phyloP scores from a whole-genome alignment of 208 protist species.

The Trypanosoma congolense region DNA sequence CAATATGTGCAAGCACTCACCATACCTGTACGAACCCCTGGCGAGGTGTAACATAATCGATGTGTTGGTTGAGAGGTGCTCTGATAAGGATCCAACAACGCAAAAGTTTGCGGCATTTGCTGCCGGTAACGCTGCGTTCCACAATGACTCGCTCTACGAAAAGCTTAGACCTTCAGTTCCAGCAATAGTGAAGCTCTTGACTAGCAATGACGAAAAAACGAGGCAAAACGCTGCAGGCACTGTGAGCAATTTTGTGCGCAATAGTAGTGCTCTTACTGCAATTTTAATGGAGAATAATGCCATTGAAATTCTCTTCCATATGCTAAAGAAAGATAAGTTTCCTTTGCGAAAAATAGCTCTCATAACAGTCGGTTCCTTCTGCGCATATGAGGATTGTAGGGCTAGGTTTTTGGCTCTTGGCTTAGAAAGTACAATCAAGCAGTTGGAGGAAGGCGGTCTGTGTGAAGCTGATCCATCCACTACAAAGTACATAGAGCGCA shows the following conservation, averaged over 20 bases:
- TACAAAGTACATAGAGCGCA: slow-evolving; percentile 60
- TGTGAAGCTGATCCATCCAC: slow-evolving; percentile 50
- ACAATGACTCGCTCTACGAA: slow-evolving; percentile 86
- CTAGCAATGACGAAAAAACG: slow-evolving; percentile 90
- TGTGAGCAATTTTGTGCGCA: slow-evolving; percentile 93
- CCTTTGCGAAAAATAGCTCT: slow-evolving; percentile 76
- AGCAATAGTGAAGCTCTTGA: slow-evolving; percentile 67
- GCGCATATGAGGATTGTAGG: slow-evolving; percentile 76
- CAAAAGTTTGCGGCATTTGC: slow-evolving; percentile 95
- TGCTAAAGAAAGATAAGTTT: slow-evolving; percentile 63
- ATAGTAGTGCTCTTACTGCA: slow-evolving; percentile 70
- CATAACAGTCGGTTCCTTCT: slow-evolving; percentile 90
- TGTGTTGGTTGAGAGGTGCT: slow-evolving; percentile 78
- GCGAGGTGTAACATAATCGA: slow-evolving; percentile 59
- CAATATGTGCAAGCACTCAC: slow-evolving; percentile 93
- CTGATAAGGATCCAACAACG: slow-evolving; percentile 75
- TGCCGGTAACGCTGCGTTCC: slow-evolving; percentile 93
- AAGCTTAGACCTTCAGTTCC: slow-evolving; percentile 69
- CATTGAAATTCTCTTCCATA: slow-evolving; percentile 68
- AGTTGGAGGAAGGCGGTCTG: slow-evolving; percentile 42
- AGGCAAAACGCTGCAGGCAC: slow-evolving; percentile 91
- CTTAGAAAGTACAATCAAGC: slow-evolving; percentile 43
- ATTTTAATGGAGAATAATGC: slow-evolving; percentile 62
- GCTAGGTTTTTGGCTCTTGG: slow-evolving; percentile 49
- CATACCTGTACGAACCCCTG: slow-evolving; percentile 89